These are phyloP conservation scores for Paspalum vaginatum DNA, from an alignment of 176 grass and related monocot species.

Conservation along the genomic window DNA sequence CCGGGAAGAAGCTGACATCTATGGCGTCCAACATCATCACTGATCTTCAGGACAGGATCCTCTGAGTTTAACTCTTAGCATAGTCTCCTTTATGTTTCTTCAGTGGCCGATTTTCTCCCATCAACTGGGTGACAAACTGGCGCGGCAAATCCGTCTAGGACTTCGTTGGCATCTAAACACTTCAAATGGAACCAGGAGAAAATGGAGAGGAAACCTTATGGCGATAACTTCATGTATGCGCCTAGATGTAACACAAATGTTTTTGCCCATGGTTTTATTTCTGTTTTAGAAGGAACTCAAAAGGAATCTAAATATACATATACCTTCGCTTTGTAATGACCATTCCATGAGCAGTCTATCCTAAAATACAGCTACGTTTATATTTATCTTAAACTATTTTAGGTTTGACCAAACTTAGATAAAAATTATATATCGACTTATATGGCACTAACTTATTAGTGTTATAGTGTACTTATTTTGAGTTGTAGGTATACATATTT, in stretches of 20 bases:
- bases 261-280: slow-evolving; percentile 17
- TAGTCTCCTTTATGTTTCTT: slow-evolving; percentile 23
- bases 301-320: not conserved
- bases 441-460: too few species aligned
- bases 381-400: too few species aligned
- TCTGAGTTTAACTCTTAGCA: slow-evolving; percentile 51
- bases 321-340: slow-evolving; percentile 20
- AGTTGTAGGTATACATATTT: too few species aligned
- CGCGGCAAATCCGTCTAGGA: slow-evolving; percentile 26
- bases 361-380: too few species aligned
- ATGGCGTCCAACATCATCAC: slow-evolving; percentile 85
- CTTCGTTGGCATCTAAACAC: slow-evolving; percentile 10
- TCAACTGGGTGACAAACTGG: not conserved
- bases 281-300: not conserved
- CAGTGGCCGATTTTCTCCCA: not conserved
- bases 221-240: slow-evolving; percentile 21
- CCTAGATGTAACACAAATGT: slow-evolving; percentile 36
- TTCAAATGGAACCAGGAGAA: not conserved
- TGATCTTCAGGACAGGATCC: slow-evolving; percentile 85
- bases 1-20: slow-evolving; percentile 81
- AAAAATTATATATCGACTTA: too few species aligned
- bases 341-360: not conserved
- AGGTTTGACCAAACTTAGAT: too few species aligned
- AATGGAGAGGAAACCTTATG: not conserved
- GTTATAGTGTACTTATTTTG: too few species aligned